Percentiles rank a stretch among this genome's conserved stretches.
Evolutionary conservation across 306 rosid genomes (phyloP).

Genomic region (Sophora flavescens): DNA sequence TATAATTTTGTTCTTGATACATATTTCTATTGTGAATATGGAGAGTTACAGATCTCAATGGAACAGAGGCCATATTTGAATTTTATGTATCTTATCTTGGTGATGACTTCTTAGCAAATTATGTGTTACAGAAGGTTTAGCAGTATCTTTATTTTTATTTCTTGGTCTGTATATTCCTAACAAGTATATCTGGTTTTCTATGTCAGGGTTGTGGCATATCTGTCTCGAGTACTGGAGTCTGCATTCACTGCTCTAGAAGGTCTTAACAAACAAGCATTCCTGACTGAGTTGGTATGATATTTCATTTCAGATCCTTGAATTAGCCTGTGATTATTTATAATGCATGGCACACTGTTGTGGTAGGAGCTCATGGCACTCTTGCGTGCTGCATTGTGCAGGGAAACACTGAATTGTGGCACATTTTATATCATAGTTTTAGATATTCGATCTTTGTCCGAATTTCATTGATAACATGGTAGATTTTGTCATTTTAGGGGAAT

Average conservation of each 20-base stretch:
- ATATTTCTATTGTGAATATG: conserved; percentile 6
- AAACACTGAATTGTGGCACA: not conserved
- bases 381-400: not conserved
- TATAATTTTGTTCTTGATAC: conserved; percentile 28
- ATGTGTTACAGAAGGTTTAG: not conserved
- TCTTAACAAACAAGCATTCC: conserved; percentile 98
- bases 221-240: conserved; percentile 96
- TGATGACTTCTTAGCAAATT: not conserved
- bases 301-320: conserved; percentile 33
- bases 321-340: not conserved
- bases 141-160: not conserved
- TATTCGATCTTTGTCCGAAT: not conserved
- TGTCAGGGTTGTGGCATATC: conserved; percentile 94
- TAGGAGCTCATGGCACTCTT: not conserved
- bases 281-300: conserved; percentile 83
- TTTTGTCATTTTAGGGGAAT: conserved; percentile 69
- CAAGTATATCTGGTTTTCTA: conserved; percentile 44
- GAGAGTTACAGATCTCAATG: not conserved
- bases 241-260: conserved; percentile 97
- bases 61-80: not conserved
- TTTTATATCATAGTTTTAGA: not conserved
- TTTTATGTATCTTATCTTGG: not conserved
- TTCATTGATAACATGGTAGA: conserved; percentile 37
- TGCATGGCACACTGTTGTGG: not conserved
- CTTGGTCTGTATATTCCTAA: conserved; percentile 17